Evolutionary conservation across 306 rosid species (phyloP), one percentile per base, ranked within the genome.

Genomic region (Canavalia ensiformis): DNA sequence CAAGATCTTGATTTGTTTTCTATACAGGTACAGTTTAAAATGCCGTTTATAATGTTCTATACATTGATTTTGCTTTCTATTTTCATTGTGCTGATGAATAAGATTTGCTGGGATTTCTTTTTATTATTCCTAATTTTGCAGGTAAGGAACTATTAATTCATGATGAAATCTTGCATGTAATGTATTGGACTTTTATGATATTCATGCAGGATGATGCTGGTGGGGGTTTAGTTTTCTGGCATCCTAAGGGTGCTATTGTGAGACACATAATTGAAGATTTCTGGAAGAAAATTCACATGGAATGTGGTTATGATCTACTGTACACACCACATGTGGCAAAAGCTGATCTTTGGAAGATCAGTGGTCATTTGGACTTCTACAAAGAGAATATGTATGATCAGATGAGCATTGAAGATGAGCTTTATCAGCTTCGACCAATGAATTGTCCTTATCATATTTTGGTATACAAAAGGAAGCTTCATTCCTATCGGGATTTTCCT

Each of bases 211-310:
- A 90, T 39, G 98, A 93, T 46, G 99, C 98, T 69, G 99, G 99
- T 39, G 99, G 99, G 56, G 99, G 98, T 81, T 89, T 93, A 74
- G 99, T 95, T 67, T 95, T 95, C 87, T 95, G 98, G 99, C 99
- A 95, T 79, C 99, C 99, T 3, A 95, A 95, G 84, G 99, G 99
- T 73, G 98, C 99, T 78, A 77, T 90, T 30, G 94, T 95, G 81
- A 90, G 99, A 84, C 89, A 89, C 84, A 87, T 93, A 72, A 93
- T 95, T 63, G 99, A 95, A 88, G 94, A 93, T 81, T 86, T 90
- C 34, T 95, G 99, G 99, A 93, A 90, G 84, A 93, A 85, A 74
- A 81, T 88, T 67, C 99, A 95, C 84, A 64, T 88, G 51, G 91
- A 90, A 44, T 82, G 90, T 46, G 98, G 91, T 76, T 95, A 95